Base-by-base conservation (phyloP, 306 rosid species). In the Vigna unguiculata region DNA sequence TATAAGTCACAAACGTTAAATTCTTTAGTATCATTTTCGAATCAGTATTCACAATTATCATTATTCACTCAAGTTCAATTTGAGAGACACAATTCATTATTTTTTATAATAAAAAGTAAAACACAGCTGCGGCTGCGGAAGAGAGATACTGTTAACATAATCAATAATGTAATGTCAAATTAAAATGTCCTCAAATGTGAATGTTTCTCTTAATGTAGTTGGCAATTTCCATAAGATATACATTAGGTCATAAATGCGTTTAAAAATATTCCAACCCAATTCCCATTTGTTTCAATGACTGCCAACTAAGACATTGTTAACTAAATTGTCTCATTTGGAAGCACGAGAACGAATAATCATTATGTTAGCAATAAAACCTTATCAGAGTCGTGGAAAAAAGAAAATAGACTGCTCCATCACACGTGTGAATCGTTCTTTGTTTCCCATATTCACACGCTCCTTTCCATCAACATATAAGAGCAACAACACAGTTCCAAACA, bases 341-440 rank as follows among this genome's bases (percentile, higher is more conserved):
- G 20, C 46, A 45, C 10, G 46, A 41, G 28, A 17, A 73, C 5
- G 3, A 43, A 43, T 7, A 16, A 74, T n/a, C n/a, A n/a, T 5
- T 73, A 0, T 15, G 30, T 17, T 9, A 41, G 1, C 20, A 3
- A 59, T 30, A 72, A 45, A 8, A 54, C 0, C 7, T 4, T 7
- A 46, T 7, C 6, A 46, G 25, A 25, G 59, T n/a, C 0, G 14
- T 47, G 41, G 57, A 47, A 28, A 24, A 49, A 69, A 4, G 62
- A 14, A 69, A n/a, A 6, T 59, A 28, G 30, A 58, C 2, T 21
- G 38, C 4, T 9, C n/a, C 28, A 6, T 72, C 51, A 41, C 73
- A 67, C 80, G 76, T 58, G 84, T 3, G 53, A 64, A 45, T 30
- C 0, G 62, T 55, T 10, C 14, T 12, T 22, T 61, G 62, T 51